Evolutionary conservation across 2,329 filamentous ascomycete species (phyloP), one percentile per base, ranked within the genome.

Genomic region (Botrytis paeoniae): DNA sequence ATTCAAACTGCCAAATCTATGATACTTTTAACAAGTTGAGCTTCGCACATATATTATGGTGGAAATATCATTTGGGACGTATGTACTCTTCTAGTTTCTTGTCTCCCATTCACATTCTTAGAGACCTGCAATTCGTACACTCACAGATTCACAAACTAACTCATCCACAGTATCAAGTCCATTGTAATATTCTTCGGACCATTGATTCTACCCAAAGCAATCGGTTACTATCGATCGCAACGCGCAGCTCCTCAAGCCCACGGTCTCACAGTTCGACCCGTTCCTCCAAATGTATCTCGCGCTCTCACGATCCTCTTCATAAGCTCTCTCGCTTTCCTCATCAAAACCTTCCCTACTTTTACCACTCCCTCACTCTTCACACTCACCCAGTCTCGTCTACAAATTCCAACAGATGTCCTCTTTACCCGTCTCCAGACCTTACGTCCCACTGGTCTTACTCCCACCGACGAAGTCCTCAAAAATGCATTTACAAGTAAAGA

Each of bases 401-500:
- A 94, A 79, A 95, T 93, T 60, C 91, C 94, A n/a, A 91, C 89
- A 60, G 93, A 95, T 80, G 91, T 97, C 48, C 87, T 98, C 74
- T 96, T 97, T 82, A 89, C 88, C 74, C 92, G 95, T 25, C 86
- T 98, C 16, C 82, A 86, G 6, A 81, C 86, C 2, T 80, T 91
- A 1, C 87, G 91, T 0, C 84, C 86, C 0, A 25, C 78, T 59
- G 76, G 77, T 16, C 85, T 93, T 3, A 91, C 88, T 0, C 75
- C 83, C 0, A 74, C 81, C 20, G 95, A 98, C 82, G 85, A 88
- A 69, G 83, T 86, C 37, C 86, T 98, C 16, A 87, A 89, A 70
- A 83, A 85, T 39, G 91, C 91, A 78, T 90, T 98, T 80, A 87
- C 89, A 77, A 91, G 88, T 74, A 83, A 91, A 71, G 90, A 93